Conservation (phyloP, 2,329 filamentous ascomycete genomes). For the Fusarium sp. region DNA sequence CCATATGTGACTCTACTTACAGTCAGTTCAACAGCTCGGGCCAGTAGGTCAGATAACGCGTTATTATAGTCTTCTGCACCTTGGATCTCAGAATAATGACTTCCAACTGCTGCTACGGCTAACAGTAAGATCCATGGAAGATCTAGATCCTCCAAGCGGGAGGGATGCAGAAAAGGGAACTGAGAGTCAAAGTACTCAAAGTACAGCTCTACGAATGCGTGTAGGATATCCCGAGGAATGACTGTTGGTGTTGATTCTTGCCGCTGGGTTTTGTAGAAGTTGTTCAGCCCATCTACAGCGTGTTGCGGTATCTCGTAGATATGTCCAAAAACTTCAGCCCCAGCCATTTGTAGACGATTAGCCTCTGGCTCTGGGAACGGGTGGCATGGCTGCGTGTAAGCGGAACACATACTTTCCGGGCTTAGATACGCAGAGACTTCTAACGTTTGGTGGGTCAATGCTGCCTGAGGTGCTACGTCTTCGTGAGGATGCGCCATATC, state of each 20-base stretch:
- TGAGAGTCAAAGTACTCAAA: background rate
- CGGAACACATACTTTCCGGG: accelerated
- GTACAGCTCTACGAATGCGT: background rate
- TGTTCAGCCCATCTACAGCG: background rate
- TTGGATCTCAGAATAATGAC: background rate
- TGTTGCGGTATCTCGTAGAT: background rate
- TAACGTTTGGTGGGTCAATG: accelerated
- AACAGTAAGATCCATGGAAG: accelerated
- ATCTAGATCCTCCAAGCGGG: accelerated
- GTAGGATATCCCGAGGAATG: accelerated
- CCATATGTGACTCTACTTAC: background rate
- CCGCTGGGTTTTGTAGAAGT: background rate
- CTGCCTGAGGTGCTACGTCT: accelerated
- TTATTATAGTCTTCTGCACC: accelerated
- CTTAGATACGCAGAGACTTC: accelerated
- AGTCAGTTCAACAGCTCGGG: background rate
- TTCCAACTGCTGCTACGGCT: background rate
- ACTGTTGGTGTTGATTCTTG: accelerated
- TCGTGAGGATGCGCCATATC: background rate
- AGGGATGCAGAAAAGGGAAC: background rate
- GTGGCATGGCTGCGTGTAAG: background rate
- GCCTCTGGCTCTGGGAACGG: background rate
- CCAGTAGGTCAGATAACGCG: background rate
- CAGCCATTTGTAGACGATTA: background rate
- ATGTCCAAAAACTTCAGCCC: background rate